Percentiles rank a stretch among this genome's conserved stretches.
These are phyloP conservation scores for Aspergillus nidulans DNA, from an alignment of 495 filamentous ascomycete genomes.

Conservation along the genomic window DNA sequence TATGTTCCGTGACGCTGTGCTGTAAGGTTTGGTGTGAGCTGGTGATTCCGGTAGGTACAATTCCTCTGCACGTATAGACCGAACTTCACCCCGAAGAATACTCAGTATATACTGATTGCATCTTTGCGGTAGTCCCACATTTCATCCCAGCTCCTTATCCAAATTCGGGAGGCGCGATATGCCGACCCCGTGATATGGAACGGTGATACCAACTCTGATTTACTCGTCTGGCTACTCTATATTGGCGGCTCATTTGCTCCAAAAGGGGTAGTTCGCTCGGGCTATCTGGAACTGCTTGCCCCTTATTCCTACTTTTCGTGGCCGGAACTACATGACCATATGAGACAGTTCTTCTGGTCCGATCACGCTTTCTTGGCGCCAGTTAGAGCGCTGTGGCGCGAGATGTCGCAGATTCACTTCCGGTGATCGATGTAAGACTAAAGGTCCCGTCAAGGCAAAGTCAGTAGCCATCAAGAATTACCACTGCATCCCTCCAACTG, in stretches of 20 bases:
- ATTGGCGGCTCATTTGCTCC: slow-evolving; percentile 39
- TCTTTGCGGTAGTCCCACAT: slow-evolving; percentile 29
- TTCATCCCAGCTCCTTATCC: slow-evolving; percentile 15
- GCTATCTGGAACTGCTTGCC: slow-evolving; percentile 26
- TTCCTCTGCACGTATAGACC: too few species aligned
- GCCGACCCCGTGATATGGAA: slow-evolving; percentile 19
- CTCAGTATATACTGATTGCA: neutral
- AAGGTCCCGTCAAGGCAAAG: too few species aligned
- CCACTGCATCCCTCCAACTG: too few species aligned
- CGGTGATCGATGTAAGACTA: too few species aligned
- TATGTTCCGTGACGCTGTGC: slow-evolving; percentile 34
- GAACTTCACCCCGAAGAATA: neutral
- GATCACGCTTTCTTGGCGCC: slow-evolving; percentile 31
- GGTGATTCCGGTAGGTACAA: slow-evolving; percentile 25
- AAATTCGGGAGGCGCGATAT: slow-evolving; percentile 22
- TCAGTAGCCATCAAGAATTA: too few species aligned
- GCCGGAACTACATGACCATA: slow-evolving; percentile 21
- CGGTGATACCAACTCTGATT: slow-evolving; percentile 17
- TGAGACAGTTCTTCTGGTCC: slow-evolving; percentile 38
- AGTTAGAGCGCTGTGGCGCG: neutral
- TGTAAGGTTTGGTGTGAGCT: slow-evolving; percentile 35
- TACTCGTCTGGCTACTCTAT: slow-evolving; percentile 33
- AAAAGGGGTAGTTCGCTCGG: slow-evolving; percentile 22
- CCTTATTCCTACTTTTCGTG: slow-evolving; percentile 22
- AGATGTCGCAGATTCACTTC: too few species aligned